Base-by-base conservation (phyloP, 176 grass and related monocot genomes). In the Carex myosuroides region DNA sequence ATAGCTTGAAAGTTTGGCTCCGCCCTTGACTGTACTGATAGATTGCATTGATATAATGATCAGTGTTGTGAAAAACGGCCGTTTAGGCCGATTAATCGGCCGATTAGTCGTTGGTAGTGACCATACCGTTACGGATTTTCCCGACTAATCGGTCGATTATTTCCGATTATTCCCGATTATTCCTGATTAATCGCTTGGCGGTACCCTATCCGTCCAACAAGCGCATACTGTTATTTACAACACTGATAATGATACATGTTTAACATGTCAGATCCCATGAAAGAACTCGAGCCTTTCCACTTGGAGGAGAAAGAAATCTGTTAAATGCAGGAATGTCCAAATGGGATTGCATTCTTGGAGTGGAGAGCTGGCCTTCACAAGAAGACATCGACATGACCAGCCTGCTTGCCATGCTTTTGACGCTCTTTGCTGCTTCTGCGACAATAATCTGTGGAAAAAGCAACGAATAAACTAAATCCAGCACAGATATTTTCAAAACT, bases 381-480 rank as follows among this genome's bases (percentile, higher is more conserved):
- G 80, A 82, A 50, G 85, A 72, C 24, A 79, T 79, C 16, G 17
- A 52, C 44, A 29, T 77, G 24, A 58, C 3, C 61, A 80, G 86
- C 86, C 59, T 77, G 57, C 54, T 90, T 64, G 74, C 81, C 52
- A 81, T 84, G 82, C 70, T 60, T 65, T 69, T 83, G 41, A 89
- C 87, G 70, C 60, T 85, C 85, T 83, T 95, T 46, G 88, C 83
- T 65, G 93, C 84, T 90, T 92, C 88, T 84, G 82, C 85, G 59
- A 90, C 60, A 59, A 92, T 88, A 81, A 92, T 87, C 90, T 92
- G 83, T 59, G 77, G 13, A 85, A 17, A 82, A 81, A 77, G 63
- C 52, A 65, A 35, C 69, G 80, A 35, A 88, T 9, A 85, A 46
- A 70, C 16, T 1, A 85, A 16, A 65, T 85, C 41, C 50, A 60